phyloP scores from a whole-genome alignment of 192 early-diverging fungal species.

The Coemansia sp. region DNA sequence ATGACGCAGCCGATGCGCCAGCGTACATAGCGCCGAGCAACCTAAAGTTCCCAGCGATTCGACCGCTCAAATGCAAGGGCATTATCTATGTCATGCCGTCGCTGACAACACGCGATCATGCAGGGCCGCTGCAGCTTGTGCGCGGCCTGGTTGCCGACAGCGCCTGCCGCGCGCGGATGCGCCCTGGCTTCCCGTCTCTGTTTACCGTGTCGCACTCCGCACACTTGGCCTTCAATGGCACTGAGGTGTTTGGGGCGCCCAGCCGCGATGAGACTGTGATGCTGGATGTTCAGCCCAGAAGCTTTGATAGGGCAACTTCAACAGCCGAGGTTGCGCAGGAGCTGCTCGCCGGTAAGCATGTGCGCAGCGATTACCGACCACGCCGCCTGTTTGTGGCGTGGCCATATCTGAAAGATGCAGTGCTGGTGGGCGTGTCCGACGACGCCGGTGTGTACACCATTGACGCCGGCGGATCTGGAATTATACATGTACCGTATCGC shows the following conservation, averaged over 20 bases:
- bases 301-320: conserved; percentile 12
- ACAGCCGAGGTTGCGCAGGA: conserved; percentile 22
- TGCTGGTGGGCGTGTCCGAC: conserved; percentile 74
- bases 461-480: conserved; percentile 16
- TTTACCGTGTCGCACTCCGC: conserved; percentile 73
- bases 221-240: conserved; percentile 72
- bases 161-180: conserved; percentile 58
- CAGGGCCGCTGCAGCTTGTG: conserved; percentile 35
- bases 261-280: conserved; percentile 59
- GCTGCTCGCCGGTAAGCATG: conserved; percentile 38
- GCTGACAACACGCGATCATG: conserved; percentile 40
- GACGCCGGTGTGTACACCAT: conserved; percentile 56
- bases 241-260: conserved; percentile 83
- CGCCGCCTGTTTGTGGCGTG: conserved; percentile 61
- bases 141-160: conserved; percentile 68
- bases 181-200: conserved; percentile 89
- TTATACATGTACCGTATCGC: conserved; percentile 16
- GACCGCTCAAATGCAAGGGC: conserved; percentile 56
- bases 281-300: conserved; percentile 22
- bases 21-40: conserved; percentile 64
- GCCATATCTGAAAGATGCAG: conserved; percentile 85
- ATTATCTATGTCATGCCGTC: conserved; percentile 62
- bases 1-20: conserved; percentile 32
- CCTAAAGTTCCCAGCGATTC: conserved; percentile 69
- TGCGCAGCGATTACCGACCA: conserved; percentile 26